Evolutionary conservation across 2,329 filamentous ascomycete species (phyloP), one percentile per base, ranked within the genome.

Genomic region (Fusarium sp.): DNA sequence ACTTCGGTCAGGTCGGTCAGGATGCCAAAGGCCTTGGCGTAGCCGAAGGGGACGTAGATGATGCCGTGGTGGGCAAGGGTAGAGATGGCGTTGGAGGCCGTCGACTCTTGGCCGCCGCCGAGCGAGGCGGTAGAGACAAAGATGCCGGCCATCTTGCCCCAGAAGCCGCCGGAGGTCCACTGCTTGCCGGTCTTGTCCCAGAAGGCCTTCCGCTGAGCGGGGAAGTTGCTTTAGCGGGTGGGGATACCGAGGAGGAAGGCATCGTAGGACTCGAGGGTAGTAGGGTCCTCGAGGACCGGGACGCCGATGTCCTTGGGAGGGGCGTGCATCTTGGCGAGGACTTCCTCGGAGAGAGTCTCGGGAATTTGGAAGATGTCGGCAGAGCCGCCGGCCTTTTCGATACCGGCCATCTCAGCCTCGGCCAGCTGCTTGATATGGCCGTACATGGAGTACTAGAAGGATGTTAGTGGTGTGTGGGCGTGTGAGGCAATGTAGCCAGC

Each of bases 201-300:
- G 87, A 94, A 95, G 44, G 90, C 83, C 87, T 96, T 98, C 93
- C 93, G 98, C 85, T 99, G 96, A 20, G 92, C 93, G 52, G 95
- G 95, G 88, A 97, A 97, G 90, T 97, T 98, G 77, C 96, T 96
- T 85, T 93, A 99, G 75, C 96, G 90, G 55, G 96, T 99, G 66
- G 96, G 96, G 81, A 98, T 96, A 74, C 96, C 96, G 77, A 98
- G 88, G 72, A 99, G 91, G 86, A 98, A 91, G 74, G 86, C 96
- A 79, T 98, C 95, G 85, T 97, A 98, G 57, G 85, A 71, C 78
- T 91, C 89, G 45, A 98, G 90, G 35, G 81, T 85, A 15, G 78
- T 57, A 9, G 89, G 86, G 78, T 88, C 83, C 20, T 87, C 80
- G 53, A 91, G 86, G 75, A 93, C 81, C 63, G 90, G 88, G 80